Percentiles rank a stretch among this genome's conserved stretches.
Evolutionary conservation across 495 filamentous ascomycete species (phyloP).

Genomic region (Daldinia caldariorum): DNA sequence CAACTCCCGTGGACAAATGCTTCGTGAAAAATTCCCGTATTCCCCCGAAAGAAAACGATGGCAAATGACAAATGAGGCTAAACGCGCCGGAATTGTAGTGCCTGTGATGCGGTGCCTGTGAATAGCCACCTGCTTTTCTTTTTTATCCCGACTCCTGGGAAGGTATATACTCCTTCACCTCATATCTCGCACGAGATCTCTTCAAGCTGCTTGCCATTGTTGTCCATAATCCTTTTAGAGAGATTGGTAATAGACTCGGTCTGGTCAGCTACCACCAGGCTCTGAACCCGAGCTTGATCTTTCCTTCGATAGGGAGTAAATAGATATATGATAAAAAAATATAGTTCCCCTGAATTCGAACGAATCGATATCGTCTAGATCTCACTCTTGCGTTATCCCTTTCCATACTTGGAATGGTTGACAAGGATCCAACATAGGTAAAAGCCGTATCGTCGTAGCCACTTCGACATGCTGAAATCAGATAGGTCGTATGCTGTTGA

Average conservation of each 20-base stretch:
- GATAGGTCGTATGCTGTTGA: neutral
- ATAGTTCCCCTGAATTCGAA: neutral
- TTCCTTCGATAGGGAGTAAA: neutral
- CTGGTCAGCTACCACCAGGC: neutral
- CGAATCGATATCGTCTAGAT: neutral
- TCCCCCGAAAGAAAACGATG: slow-evolving; percentile 18
- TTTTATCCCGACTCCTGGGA: slow-evolving; percentile 1
- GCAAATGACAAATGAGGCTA: slow-evolving; percentile 7
- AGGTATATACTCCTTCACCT: slow-evolving; percentile 14
- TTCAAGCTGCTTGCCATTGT: neutral
- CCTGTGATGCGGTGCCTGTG: slow-evolving; percentile 14
- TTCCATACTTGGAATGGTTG: neutral
- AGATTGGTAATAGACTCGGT: slow-evolving; percentile 1
- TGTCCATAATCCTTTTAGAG: neutral
- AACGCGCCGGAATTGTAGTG: neutral
- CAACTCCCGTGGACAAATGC: slow-evolving; percentile 26
- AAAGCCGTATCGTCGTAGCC: slow-evolving; percentile 5
- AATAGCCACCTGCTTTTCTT: slow-evolving; percentile 1
- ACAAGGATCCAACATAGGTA: neutral
- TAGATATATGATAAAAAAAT: slow-evolving; percentile 8
- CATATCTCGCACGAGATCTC: slow-evolving; percentile 3
- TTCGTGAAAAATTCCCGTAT: slow-evolving; percentile 24
- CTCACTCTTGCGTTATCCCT: neutral
- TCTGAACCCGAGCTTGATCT: neutral
- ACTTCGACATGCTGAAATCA: neutral